Conservation (phyloP, 129 eudicot genomes). For the Arctium minus region DNA sequence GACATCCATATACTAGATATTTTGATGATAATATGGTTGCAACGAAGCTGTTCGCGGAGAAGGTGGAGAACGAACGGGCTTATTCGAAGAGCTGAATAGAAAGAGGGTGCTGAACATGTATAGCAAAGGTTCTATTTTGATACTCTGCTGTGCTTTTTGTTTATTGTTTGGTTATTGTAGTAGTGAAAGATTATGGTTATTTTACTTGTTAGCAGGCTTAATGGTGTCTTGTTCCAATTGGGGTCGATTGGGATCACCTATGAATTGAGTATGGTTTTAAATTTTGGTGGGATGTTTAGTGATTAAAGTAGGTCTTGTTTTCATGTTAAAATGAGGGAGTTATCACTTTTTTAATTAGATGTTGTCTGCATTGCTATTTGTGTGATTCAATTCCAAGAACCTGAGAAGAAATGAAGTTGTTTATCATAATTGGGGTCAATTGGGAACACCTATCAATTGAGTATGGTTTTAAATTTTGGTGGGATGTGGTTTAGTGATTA, state of each 20-base stretch:
- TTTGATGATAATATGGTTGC: slow-evolving; percentile 86
- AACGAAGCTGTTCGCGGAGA: slow-evolving; percentile 68
- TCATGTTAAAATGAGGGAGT: not conserved
- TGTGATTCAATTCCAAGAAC: not conserved
- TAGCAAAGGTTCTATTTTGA: slow-evolving; percentile 27
- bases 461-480: slow-evolving; percentile 16
- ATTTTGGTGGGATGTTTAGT: slow-evolving; percentile 19
- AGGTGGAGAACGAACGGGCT: slow-evolving; percentile 63
- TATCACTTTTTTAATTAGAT: slow-evolving; percentile 3
- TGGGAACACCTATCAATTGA: not conserved
- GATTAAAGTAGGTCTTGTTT: not conserved
- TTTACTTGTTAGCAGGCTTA: slow-evolving; percentile 13
- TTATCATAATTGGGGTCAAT: not conserved
- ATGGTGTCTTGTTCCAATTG: slow-evolving; percentile 8
- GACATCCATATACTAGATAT: slow-evolving; percentile 71
- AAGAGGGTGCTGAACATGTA: slow-evolving; percentile 18
- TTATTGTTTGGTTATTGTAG: not conserved
- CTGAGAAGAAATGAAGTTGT: not conserved
- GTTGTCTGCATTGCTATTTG: not conserved
- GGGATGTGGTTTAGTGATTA: not conserved
- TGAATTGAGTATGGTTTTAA: slow-evolving; percentile 2
- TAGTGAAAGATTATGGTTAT: not conserved
- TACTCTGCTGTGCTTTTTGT: slow-evolving; percentile 26
- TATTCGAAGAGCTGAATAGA: slow-evolving; percentile 32
- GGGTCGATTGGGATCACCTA: not conserved